Percentiles rank a stretch among this genome's conserved stretches.
Conservation (phyloP, 495 filamentous ascomycete species). For the Thozetella sp. region DNA sequence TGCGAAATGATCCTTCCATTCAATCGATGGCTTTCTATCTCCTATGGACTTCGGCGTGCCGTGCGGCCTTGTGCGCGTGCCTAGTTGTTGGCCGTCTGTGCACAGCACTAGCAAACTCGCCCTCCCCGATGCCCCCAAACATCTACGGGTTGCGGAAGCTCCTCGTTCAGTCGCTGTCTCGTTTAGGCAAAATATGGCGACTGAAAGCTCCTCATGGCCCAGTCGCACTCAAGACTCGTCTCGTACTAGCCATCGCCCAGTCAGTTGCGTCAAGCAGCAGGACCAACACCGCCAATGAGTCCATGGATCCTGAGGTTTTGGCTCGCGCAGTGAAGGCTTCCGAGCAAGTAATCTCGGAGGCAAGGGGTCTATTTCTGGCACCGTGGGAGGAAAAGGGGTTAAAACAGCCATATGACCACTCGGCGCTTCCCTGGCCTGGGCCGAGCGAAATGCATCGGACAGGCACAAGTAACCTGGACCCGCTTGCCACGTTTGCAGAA, state of each 20-base stretch:
- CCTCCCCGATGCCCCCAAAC: constrained; percentile 9
- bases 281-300: not conserved
- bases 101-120: constrained; percentile 1
- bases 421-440: not conserved
- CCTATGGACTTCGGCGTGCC: constrained; percentile 15
- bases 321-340: not conserved
- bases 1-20: not conserved
- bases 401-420: not conserved
- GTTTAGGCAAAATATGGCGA: not conserved
- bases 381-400: not conserved
- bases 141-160: not conserved
- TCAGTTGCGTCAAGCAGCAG: not conserved
- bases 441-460: not conserved
- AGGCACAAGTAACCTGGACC: not conserved
- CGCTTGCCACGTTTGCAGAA: not conserved
- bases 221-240: not conserved
- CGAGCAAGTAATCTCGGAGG: not conserved
- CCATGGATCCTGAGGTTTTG: not conserved
- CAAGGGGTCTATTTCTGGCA: not conserved
- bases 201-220: not conserved
- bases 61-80: constrained; percentile 12
- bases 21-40: constrained; percentile 12
- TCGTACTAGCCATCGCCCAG: not conserved
- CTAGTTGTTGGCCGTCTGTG: constrained; percentile 9
- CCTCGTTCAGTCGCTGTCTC: not conserved